Evolutionary conservation across 1,284 basidiomycete genomes (phyloP).

Genomic region (Ganoderma resinaceum): DNA sequence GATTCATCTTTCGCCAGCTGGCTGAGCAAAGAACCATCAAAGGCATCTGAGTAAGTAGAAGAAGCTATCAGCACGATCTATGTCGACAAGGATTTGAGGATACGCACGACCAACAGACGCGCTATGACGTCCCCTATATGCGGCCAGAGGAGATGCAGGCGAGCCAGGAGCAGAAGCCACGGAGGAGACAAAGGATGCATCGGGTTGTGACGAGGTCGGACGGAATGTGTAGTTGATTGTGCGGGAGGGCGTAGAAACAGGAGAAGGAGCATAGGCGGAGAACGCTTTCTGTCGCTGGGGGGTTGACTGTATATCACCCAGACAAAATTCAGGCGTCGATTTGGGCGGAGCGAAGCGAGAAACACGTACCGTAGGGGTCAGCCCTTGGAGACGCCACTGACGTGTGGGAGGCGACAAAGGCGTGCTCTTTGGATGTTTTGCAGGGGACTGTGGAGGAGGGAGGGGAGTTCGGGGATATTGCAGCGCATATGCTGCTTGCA

Average conservation of each 20-base stretch:
- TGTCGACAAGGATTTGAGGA: not conserved
- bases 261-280: slow-evolving; percentile 54
- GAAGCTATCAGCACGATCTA: not conserved
- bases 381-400: slow-evolving; percentile 42
- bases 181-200: slow-evolving; percentile 33
- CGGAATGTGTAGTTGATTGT: slow-evolving; percentile 35
- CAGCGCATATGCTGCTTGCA: slow-evolving; percentile 59
- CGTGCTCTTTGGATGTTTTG: slow-evolving; percentile 44
- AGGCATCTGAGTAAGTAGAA: slow-evolving; percentile 24
- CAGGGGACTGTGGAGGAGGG: slow-evolving; percentile 46
- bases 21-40: slow-evolving; percentile 34
- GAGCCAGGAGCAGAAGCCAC: slow-evolving; percentile 28
- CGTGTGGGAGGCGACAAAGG: slow-evolving; percentile 47
- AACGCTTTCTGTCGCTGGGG: slow-evolving; percentile 65
- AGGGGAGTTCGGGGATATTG: slow-evolving; percentile 57
- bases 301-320: slow-evolving; percentile 45
- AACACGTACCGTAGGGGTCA: slow-evolving; percentile 55
- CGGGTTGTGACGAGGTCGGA: slow-evolving; percentile 24
- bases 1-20: slow-evolving; percentile 33
- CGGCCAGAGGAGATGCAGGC: slow-evolving; percentile 33
- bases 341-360: not conserved
- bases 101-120: slow-evolving; percentile 33
- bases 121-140: slow-evolving; percentile 33
- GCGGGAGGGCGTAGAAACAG: slow-evolving; percentile 59
- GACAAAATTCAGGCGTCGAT: not conserved